phyloP scores from a whole-genome alignment of 345 rosid genomes.

The Camelina hispida region DNA sequence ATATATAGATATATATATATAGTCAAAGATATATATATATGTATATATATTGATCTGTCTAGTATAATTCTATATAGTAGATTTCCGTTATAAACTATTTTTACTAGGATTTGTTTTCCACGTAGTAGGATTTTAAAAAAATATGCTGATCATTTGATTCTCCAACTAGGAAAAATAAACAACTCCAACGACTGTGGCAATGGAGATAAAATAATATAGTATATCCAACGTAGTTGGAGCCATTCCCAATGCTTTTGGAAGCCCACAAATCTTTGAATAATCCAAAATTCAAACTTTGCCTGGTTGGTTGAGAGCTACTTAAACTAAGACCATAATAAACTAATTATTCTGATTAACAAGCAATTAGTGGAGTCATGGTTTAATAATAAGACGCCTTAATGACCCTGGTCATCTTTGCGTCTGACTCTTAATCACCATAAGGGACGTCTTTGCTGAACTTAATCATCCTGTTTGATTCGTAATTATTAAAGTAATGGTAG shows the following conservation, averaged over 20 bases:
- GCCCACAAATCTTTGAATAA: slow-evolving; percentile 38
- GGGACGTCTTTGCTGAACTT: slow-evolving; percentile 33
- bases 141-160: slow-evolving; percentile 10
- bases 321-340: slow-evolving; percentile 1
- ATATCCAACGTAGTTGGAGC: slow-evolving; percentile 40
- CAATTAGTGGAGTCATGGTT: slow-evolving; percentile 42
- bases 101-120: slow-evolving; percentile 20
- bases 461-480: slow-evolving; percentile 29
- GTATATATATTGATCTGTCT: background rate
- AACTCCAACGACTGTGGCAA: slow-evolving; percentile 28
- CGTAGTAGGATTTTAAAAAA: slow-evolving; percentile 24
- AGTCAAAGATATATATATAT: background rate
- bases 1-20: background rate
- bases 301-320: slow-evolving; percentile 42
- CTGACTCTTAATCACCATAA: slow-evolving; percentile 43
- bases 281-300: slow-evolving; percentile 9
- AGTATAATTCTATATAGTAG: background rate
- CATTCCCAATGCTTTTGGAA: slow-evolving; percentile 48
- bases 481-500: slow-evolving; percentile 17
- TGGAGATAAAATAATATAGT: slow-evolving; percentile 20
- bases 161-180: slow-evolving; percentile 24
- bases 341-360: slow-evolving; percentile 22
- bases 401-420: slow-evolving; percentile 28
- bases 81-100: slow-evolving; percentile 11
- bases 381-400: slow-evolving; percentile 15